A percentile compares a stretch with the other conserved stretches of the same genome.
These are phyloP conservation scores for Pittosporum tobira DNA, from an alignment of 129 eudicot species.

Conservation along the genomic window DNA sequence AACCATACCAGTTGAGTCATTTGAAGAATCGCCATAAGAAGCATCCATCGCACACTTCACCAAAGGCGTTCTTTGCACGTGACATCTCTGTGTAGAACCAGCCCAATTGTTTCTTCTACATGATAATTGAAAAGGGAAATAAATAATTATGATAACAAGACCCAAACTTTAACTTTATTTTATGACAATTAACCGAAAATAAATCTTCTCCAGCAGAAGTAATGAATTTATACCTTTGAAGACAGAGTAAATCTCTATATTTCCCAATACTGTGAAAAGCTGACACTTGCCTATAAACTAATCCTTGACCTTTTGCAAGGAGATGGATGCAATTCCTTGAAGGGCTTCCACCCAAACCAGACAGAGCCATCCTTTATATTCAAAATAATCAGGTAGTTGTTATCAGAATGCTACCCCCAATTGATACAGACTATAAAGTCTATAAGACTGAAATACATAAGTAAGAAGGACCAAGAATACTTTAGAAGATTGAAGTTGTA, in stretches of 20 bases:
- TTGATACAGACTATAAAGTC: constrained; percentile 12
- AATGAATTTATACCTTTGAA: constrained; percentile 32
- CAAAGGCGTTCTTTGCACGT: constrained; percentile 22
- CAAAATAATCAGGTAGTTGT: constrained; percentile 1
- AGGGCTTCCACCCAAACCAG: constrained; percentile 60
- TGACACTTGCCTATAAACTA: constrained; percentile 23
- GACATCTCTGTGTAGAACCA: constrained; percentile 30
- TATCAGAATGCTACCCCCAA: constrained; percentile 9
- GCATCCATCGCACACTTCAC: constrained; percentile 85
- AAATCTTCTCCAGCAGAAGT: constrained; percentile 10
- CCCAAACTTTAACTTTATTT: too few relatives aligned
- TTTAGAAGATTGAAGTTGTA: not conserved
- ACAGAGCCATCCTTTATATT: constrained; percentile 36
- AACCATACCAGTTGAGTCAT: constrained; percentile 56
- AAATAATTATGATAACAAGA: constrained; percentile 2
- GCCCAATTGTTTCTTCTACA: constrained; percentile 46
- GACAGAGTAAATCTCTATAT: constrained; percentile 12
- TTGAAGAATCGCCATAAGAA: constrained; percentile 56
- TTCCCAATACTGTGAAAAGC: constrained; percentile 23
- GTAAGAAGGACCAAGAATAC: constrained; percentile 5
- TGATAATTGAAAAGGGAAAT: constrained; percentile 12
- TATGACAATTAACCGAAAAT: too few relatives aligned
- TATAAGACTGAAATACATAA: constrained; percentile 16
- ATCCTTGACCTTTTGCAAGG: constrained; percentile 29
- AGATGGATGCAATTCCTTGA: constrained; percentile 40